These are phyloP conservation scores for Knufia petricola DNA, from an alignment of 2,329 filamentous ascomycete genomes.

Conservation along the genomic window DNA sequence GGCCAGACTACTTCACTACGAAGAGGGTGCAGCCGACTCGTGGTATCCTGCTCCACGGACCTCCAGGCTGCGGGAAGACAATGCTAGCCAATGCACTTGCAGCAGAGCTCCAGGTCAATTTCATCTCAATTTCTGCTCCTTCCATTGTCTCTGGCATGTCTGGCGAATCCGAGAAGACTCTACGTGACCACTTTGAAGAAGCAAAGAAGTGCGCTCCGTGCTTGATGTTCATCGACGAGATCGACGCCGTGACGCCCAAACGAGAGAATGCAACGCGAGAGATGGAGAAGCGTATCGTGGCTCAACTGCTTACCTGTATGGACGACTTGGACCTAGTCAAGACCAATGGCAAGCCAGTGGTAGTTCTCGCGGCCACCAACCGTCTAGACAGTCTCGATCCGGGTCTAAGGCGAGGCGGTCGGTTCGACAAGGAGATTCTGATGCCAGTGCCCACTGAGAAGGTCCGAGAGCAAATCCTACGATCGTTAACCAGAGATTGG, in stretches of 20 bases:
- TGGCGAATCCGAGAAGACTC: conserved; percentile 78
- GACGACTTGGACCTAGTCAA: conserved; percentile 65
- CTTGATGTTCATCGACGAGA: conserved; percentile 83
- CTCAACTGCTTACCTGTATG: conserved; percentile 78
- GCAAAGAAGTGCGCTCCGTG: conserved; percentile 79
- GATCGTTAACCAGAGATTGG: conserved; percentile 59
- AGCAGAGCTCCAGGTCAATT: conserved; percentile 63
- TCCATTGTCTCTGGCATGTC: conserved; percentile 80
- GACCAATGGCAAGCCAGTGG: conserved; percentile 65
- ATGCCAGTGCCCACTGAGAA: conserved; percentile 75
- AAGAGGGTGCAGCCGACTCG: conserved; percentile 61
- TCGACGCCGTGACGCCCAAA: conserved; percentile 84
- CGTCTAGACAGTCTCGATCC: conserved; percentile 78
- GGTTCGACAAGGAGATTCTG: conserved; percentile 76
- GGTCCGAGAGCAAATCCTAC: conserved; percentile 68
- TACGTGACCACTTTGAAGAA: conserved; percentile 77
- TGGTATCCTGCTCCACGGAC: conserved; percentile 70
- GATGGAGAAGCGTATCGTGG: conserved; percentile 80
- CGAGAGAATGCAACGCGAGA: conserved; percentile 73
- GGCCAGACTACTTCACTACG: conserved; percentile 54
- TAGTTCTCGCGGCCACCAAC: conserved; percentile 87
- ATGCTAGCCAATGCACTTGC: conserved; percentile 74
- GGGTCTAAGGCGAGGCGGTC: conserved; percentile 60
- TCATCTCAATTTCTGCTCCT: conserved; percentile 72
- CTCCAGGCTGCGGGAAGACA: conserved; percentile 79